phyloP scores from a whole-genome alignment of 2,329 filamentous ascomycete genomes.

The Metarhizium humberi region DNA sequence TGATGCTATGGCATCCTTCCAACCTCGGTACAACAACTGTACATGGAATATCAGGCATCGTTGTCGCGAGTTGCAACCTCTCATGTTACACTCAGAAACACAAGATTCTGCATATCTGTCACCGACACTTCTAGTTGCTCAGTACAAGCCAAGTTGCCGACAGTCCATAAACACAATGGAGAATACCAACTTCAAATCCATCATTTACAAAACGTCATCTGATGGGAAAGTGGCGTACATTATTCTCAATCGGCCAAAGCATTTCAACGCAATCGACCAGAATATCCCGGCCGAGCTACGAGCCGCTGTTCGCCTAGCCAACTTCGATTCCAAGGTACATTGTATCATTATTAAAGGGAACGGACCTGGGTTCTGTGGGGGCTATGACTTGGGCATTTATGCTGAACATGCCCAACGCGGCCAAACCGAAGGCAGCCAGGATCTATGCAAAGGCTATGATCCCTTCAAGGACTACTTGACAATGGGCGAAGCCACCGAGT shows the following conservation, averaged over 20 bases:
- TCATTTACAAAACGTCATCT: constrained; percentile 5
- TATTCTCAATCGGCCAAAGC: constrained; percentile 8
- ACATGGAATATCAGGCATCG: no score
- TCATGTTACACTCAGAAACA: no score
- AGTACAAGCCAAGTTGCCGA: not conserved
- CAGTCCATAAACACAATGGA: not conserved
- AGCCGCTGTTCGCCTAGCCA: constrained; percentile 7
- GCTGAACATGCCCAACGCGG: constrained; percentile 7
- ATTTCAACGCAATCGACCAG: constrained; percentile 8
- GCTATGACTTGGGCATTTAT: constrained; percentile 8
- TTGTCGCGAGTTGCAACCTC: not conserved
- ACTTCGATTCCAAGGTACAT: constrained; percentile 6
- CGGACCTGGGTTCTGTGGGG: constrained; percentile 9
- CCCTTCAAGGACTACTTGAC: constrained; percentile 7
- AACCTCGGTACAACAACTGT: no score
- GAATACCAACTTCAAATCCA: constrained; percentile 2
- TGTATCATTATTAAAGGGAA: constrained; percentile 8
- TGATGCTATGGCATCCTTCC: no score
- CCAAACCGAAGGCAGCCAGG: constrained; percentile 8
- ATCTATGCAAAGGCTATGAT: constrained; percentile 7
- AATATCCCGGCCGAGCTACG: constrained; percentile 6
- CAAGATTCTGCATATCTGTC: no score
- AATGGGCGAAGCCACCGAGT: constrained; percentile 8
- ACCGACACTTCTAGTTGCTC: no score
- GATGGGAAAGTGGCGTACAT: constrained; percentile 10